Conservation (phyloP, 805 yeast genomes). For the Debaryomyces hansenii region DNA sequence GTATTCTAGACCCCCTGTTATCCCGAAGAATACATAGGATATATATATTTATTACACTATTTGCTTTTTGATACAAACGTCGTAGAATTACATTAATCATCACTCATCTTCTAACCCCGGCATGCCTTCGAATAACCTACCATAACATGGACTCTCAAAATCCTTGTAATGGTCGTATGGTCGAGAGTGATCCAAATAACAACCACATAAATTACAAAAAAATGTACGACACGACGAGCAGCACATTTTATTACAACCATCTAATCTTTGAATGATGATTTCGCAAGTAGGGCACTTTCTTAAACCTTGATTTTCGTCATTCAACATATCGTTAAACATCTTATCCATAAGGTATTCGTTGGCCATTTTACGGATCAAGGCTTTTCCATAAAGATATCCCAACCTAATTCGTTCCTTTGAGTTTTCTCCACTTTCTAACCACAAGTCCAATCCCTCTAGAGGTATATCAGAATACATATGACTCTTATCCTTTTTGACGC, state of each 20-base stretch:
- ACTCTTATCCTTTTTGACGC: slow-evolving; percentile 27
- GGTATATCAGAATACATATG: slow-evolving; percentile 28
- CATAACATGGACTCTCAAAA: slow-evolving; percentile 44
- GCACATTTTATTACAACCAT: slow-evolving; percentile 66
- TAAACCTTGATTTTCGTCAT: slow-evolving; percentile 40
- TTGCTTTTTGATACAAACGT: background rate
- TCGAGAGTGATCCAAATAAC: slow-evolving; percentile 31
- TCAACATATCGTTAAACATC: slow-evolving; percentile 44
- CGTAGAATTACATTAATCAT: background rate
- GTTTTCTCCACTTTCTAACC: slow-evolving; percentile 29
- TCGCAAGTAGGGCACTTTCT: slow-evolving; percentile 55
- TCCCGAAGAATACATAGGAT: slow-evolving; percentile 3
- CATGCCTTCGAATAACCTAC: slow-evolving; percentile 53
- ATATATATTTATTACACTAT: background rate
- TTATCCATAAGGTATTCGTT: slow-evolving; percentile 48
- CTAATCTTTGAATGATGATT: slow-evolving; percentile 50
- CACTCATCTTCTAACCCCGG: slow-evolving; percentile 19
- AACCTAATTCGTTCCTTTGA: slow-evolving; percentile 32
- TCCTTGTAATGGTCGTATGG: slow-evolving; percentile 56
- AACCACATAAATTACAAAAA: slow-evolving; percentile 60
- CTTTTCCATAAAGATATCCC: slow-evolving; percentile 46
- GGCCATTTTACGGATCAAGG: slow-evolving; percentile 39
- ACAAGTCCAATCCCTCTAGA: slow-evolving; percentile 34
- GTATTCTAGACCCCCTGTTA: slow-evolving; percentile 27
- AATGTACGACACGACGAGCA: slow-evolving; percentile 48